A percentile compares a stretch with the other conserved stretches of the same genome.
Evolutionary conservation across 345 rosid species (phyloP).

Genomic region (Stellera chamaejasme): DNA sequence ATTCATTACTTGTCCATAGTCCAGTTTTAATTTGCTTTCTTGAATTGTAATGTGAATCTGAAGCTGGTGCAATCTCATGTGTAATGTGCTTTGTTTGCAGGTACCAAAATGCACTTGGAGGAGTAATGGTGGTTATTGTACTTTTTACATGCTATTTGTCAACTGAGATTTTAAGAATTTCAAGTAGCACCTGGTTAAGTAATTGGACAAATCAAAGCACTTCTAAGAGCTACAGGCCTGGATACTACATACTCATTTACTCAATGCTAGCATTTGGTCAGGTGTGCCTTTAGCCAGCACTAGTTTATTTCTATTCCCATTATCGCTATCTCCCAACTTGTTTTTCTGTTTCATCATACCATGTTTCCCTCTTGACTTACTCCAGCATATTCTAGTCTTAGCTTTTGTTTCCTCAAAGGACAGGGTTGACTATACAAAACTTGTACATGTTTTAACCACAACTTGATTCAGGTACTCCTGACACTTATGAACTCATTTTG

Average conservation of each 20-base stretch:
- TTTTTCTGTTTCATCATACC: no score
- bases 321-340: no score
- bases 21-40: not conserved
- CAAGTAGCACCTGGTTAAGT: conserved; percentile 91
- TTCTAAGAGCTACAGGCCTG: conserved; percentile 43
- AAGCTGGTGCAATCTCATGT: conserved; percentile 1
- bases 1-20: no score
- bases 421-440: no score
- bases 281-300: conserved; percentile 29
- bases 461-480: conserved; percentile 51
- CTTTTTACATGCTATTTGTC: conserved; percentile 59
- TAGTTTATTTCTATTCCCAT: not conserved
- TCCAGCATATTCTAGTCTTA: no score
- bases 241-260: conserved; percentile 56
- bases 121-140: conserved; percentile 73
- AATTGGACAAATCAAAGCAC: conserved; percentile 79
- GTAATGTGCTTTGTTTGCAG: conserved; percentile 29
- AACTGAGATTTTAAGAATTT: conserved; percentile 81
- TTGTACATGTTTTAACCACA: not conserved
- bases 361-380: no score
- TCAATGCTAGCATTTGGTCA: conserved; percentile 69
- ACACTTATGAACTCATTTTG: conserved; percentile 75
- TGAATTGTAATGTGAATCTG: not conserved
- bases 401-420: no score
- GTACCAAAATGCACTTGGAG: conserved; percentile 87